Base-by-base conservation (phyloP, 495 filamentous ascomycete species). In the Penicillium bialowiezense region DNA sequence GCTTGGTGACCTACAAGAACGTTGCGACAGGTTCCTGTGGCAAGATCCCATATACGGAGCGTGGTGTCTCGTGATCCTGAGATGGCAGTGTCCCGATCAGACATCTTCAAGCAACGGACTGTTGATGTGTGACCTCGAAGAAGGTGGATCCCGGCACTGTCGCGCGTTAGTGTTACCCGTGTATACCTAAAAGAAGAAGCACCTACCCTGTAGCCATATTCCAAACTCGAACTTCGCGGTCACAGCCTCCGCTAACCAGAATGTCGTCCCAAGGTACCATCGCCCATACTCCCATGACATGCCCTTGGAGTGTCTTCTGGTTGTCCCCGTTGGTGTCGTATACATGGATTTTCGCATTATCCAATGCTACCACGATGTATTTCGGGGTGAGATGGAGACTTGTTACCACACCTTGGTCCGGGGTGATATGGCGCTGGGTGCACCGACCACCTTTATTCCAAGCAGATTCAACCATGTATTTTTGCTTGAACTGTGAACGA, bases 221-320 rank as follows among this genome's bases (percentile, higher is more conserved):
- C 93, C 93, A 98, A 2, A 97, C 95, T 48, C 93, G 78, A 21
- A 98, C 93, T 67, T 98, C 95, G 42, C 93, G 81, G 68, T 98
- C 93, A 66, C 93, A 98, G 26, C 93, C 93, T 55, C 93, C 93
- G 61, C 90, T 96, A 41, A 98, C 95, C 48, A 98, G 75, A 45
- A 87, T 88, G 65, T 98, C 91, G 50, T 88, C 95, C 89, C 91
- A 96, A 12, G 93, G 95, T 44, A 98, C 91, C 92, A 98, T 97
- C 15, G 93, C 93, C 93, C 93, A 98, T 32, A 98, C 93, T 28
- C 93, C 93, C 93, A 98, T 98, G 31, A 96, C 88, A 68, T 98
- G 93, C 21, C 93, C 93, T 60, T 90, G 84, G 12, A 98, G 77
- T 3, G 90, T 97, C 66, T 88, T 90, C 62, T 90, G 86, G 48